Evolutionary conservation across 179 eudicot species (phyloP).

Genomic region (Vitellaria paradoxa): DNA sequence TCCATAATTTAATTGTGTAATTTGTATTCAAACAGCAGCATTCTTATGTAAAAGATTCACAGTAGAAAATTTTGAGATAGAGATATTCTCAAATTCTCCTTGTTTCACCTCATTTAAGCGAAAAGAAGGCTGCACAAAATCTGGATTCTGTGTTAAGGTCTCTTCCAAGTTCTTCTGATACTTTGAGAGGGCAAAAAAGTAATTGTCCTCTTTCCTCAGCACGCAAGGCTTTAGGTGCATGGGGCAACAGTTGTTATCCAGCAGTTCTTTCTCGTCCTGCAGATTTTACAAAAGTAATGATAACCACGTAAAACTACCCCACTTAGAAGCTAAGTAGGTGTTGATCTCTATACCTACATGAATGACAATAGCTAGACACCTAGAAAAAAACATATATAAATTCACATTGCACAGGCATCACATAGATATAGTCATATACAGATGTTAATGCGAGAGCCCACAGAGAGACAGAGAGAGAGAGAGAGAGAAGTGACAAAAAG

Average conservation of each 20-base stretch:
- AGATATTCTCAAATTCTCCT: background rate
- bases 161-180: slow-evolving; percentile 86
- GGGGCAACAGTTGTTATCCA: slow-evolving; percentile 71
- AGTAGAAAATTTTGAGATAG: background rate
- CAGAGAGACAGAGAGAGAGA: too few relatives aligned
- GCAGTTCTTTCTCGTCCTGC: slow-evolving; percentile 84
- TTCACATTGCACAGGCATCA: background rate
- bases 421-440: too few relatives aligned
- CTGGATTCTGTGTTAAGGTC: slow-evolving; percentile 54
- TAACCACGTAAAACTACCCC: background rate
- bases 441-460: too few relatives aligned
- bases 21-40: slow-evolving; percentile 4
- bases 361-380: background rate
- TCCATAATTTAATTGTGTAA: background rate
- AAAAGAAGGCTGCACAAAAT: slow-evolving; percentile 83
- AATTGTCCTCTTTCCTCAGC: slow-evolving; percentile 82
- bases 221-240: slow-evolving; percentile 93
- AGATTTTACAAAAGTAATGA: slow-evolving; percentile 16
- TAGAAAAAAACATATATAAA: background rate
- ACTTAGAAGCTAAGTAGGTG: background rate
- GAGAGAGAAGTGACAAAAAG: background rate
- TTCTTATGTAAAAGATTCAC: background rate
- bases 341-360: background rate
- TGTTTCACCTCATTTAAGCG: slow-evolving; percentile 83
- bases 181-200: slow-evolving; percentile 91